Base-by-base conservation (phyloP, 2,329 filamentous ascomycete species). In the Monosporascus sp. region DNA sequence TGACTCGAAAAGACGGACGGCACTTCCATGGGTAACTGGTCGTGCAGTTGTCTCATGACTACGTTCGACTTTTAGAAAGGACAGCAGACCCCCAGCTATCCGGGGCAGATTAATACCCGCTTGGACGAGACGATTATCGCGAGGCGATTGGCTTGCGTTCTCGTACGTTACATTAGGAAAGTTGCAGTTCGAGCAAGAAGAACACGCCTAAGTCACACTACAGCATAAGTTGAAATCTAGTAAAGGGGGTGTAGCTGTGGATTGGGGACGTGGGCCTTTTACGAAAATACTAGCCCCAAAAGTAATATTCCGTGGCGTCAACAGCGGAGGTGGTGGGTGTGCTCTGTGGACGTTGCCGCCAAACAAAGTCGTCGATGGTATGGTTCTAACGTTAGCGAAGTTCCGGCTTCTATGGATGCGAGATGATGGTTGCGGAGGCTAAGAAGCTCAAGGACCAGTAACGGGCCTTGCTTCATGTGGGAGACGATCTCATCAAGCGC, bases 141-240 rank as follows among this genome's bases (percentile, higher is more conserved):
- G 84, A 52, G 87, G 85, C 52, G 96, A 89, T 76, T 87, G 90
- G 8, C 81, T 96, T 38, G 91, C 96, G 71, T 92, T 88, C 17
- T 84, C 96, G 40, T 96, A 91, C 76, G 90, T 90, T 34, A 88
- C 85, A 3, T 82, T 96, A 31, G 91, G 95, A 79, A 96, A 95
- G 84, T 95, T 96, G 90, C 83, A 89, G 73, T 96, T 87, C 72
- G 87, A 83, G 66, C 78, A 87, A 64, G 87, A 82, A 56, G 91
- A 96, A 83, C 86, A 91, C 55, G 91, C 96, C 72, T 77, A 95
- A 61, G 88, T 94, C 59, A 83, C 88, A 75, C 80, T 91, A 34
- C 88, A 91, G 76, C 87, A 90, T 77, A 87, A 84, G 76, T 95
- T 96, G 70, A 85, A 86, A 91, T 95, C 63, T 88, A 94, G 78